Conservation (phyloP, 331 rosid species). For the Saraca asoca region DNA sequence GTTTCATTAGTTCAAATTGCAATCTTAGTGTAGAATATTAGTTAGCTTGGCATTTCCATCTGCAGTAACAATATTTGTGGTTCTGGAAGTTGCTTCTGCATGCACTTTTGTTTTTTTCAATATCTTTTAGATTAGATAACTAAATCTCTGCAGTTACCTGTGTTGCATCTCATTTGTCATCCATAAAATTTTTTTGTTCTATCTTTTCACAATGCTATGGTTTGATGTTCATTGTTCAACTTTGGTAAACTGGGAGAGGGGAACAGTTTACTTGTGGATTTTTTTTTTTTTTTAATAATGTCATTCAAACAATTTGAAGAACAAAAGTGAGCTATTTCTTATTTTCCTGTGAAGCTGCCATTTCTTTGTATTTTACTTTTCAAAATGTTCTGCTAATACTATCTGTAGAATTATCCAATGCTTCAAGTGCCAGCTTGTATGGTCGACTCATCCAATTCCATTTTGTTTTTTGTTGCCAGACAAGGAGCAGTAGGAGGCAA, state of each 20-base stretch:
- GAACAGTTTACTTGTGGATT: slow-evolving; percentile 8
- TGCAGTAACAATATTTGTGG: not conserved
- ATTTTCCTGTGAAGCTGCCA: not conserved
- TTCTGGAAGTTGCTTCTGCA: not conserved
- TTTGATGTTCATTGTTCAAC: not conserved
- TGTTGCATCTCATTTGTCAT: too few species aligned
- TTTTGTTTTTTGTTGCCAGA: slow-evolving; percentile 49
- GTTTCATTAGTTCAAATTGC: slow-evolving; percentile 17
- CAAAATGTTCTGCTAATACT: not conserved
- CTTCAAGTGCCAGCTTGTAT: not conserved
- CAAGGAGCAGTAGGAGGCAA: slow-evolving; percentile 86
- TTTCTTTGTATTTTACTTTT: not conserved
- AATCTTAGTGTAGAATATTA: not conserved
- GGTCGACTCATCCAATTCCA: slow-evolving; percentile 2
- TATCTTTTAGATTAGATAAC: not conserved
- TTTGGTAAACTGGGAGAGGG: not conserved
- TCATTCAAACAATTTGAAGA: too few species aligned
- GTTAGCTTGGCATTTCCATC: not conserved
- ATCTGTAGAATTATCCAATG: too few species aligned
- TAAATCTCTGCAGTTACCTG: too few species aligned
- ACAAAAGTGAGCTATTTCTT: not conserved
- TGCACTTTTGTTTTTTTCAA: not conserved
- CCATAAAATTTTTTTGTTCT: too few species aligned
- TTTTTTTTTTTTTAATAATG: too few species aligned
- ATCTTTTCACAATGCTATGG: too few species aligned